Evolutionary conservation across 1,139 yeast genomes (phyloP).

Genomic region (Waltiozyma sp.): DNA sequence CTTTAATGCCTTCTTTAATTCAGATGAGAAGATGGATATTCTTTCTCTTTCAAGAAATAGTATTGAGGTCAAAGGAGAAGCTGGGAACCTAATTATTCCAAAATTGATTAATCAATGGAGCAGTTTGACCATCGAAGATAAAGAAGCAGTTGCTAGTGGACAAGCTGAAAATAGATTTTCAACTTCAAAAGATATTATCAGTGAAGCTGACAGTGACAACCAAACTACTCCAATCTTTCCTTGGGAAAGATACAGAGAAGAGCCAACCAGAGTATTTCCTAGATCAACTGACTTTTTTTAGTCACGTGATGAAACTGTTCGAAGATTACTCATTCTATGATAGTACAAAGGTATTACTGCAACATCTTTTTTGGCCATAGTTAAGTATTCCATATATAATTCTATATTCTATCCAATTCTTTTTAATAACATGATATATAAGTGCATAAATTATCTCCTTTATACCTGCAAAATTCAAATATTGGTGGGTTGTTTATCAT

Average conservation of each 20-base stretch:
- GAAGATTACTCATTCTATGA: no score
- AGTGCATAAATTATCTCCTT: no score
- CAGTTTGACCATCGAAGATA: not conserved
- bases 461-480: no score
- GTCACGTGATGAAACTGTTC: not conserved
- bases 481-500: no score
- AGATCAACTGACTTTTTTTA: constrained; percentile 9
- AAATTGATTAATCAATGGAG: constrained; percentile 7
- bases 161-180: not conserved
- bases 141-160: constrained; percentile 1
- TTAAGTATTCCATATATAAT: no score
- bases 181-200: no score
- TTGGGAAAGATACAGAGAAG: constrained; percentile 14
- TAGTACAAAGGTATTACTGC: no score
- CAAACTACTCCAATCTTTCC: constrained; percentile 13
- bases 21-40: constrained; percentile 8
- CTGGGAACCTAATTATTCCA: constrained; percentile 6
- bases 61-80: constrained; percentile 6
- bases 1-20: constrained; percentile 11
- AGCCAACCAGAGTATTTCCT: constrained; percentile 10
- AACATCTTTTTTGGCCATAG: no score
- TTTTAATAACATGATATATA: no score
- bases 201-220: constrained; percentile 1
- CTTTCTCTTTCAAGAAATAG: constrained; percentile 7
- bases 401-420: no score